Base-by-base conservation (phyloP, 1,139 yeast genomes). In the Kodamaea plutei region DNA sequence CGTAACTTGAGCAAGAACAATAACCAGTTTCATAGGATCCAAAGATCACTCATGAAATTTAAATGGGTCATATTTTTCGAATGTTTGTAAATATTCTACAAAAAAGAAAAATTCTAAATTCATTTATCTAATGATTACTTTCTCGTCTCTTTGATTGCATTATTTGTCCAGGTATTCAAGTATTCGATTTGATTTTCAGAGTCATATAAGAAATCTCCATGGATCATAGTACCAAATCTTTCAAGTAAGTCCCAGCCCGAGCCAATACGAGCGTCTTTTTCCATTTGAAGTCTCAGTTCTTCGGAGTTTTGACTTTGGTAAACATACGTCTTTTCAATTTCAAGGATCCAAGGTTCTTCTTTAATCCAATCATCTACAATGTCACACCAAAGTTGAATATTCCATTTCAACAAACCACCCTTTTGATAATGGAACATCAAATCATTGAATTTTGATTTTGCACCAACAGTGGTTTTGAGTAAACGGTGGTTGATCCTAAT, bases 341-440 rank as follows among this genome's bases (percentile, higher is more conserved):
- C 66, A 7, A 48, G 40, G 8, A 65, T 58, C 88, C 88, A 80
- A 19, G 68, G 61, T 38, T 73, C 76, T 31, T 70, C 72, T 26
- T 64, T 64, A 29, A 79, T 61, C 39, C 78, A 56, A 30, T 69
- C 74, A 29, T 69, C 72, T 1, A 77, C 73, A 13, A 78, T 55
- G 11, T 62, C 68, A 15, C 73, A 59, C 70, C 82, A 76, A 19
- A 68, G 61, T 15, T 61, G 52, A 40, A 79, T 54, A 28, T 73
- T 76, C 34, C 63, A 54, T 30, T 64, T 56, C 56, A 61, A 61
- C 28, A 67, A 54, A 0, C 71, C 79, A 8, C 76, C 82, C 33
- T 65, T 64, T 52, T 80, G 84, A 28, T 68, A 58, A 19, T 61
- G 60, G 36, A 73, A 70, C 48, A 81, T 58, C 29, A 69, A 72